Base-by-base conservation (phyloP, 179 eudicot genomes). In the Silene vulgaris region DNA sequence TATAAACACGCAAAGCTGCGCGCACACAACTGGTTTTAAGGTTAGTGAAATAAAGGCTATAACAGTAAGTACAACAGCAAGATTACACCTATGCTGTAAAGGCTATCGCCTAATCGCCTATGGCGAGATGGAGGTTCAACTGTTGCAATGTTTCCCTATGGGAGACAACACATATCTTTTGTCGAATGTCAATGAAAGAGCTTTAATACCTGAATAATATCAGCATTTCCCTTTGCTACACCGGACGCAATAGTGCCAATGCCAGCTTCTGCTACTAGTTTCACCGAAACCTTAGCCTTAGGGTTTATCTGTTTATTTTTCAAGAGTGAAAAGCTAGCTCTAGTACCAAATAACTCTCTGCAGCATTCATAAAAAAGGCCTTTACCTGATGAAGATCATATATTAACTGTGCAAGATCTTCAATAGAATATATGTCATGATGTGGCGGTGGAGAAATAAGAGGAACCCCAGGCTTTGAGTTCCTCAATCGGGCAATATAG, bases 381-480 rank as follows among this genome's bases (percentile, higher is more conserved):
- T 69, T 83, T 35, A 93, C 99, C 97, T 96, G 99, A 85, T 96
- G 99, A 79, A 96, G 99, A 83, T 96, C 99, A 75, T 84, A 96
- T 81, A 96, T 96, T 74, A 96, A 80, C 76, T 96, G 99, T 21
- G 99, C 99, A 79, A 96, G 97, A 89, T 96, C 99, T 86, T 96
- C 99, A 59, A 96, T 96, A 73, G 99, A 96, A 81, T 96, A 96
- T 69, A 96, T 96, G 85, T 96, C 99, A 79, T 96, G 99, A 83
- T 96, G 99, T 13, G 99, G 99, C 64, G 99, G 99, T 66, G 99
- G 99, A 74, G 99, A 96, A 77, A 96, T 96, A 74, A 96, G 97
- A 37, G 99, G 99, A 76, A 96, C 99, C 68, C 99, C 99, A 61
- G 99, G 99, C 84, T 96, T 96, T 3, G 99, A 96, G 80, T 89